Evolutionary conservation across 495 filamentous ascomycete species (phyloP).

Genomic region (Trichoderma gamsii): DNA sequence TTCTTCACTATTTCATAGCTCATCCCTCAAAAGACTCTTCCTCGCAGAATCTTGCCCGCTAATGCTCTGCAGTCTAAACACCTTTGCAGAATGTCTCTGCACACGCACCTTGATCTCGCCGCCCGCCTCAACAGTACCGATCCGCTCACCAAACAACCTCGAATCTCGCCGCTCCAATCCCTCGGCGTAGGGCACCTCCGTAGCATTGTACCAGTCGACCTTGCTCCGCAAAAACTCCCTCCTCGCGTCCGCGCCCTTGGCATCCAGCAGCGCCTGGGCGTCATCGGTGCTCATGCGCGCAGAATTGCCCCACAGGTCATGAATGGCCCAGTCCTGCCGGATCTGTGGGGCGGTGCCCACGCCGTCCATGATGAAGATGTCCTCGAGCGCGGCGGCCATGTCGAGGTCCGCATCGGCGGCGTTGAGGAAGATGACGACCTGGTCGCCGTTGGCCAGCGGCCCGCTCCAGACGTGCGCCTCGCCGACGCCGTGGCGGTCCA

Average conservation of each 20-base stretch:
- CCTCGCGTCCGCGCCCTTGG: conserved; percentile 9
- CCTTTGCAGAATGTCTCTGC: conserved; percentile 14
- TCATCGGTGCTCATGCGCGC: conserved; percentile 40
- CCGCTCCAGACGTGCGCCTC: conserved; percentile 48
- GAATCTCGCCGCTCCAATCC: not conserved
- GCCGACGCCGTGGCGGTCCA: conserved; percentile 22
- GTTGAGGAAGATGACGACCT: conserved; percentile 43
- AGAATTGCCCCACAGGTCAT: conserved; percentile 50
- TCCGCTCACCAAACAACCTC: conserved; percentile 14
- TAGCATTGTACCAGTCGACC: conserved; percentile 14
- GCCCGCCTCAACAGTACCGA: conserved; percentile 6
- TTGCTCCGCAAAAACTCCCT: not conserved
- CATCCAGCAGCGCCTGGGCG: conserved; percentile 38
- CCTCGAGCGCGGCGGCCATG: conserved; percentile 48
- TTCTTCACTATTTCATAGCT: not conserved
- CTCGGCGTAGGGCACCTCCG: conserved; percentile 11
- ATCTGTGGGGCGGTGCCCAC: conserved; percentile 34
- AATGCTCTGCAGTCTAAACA: conserved; percentile 12
- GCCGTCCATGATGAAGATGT: conserved; percentile 49
- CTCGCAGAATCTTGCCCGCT: not conserved
- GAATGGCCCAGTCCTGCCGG: conserved; percentile 43
- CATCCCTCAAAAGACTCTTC: conserved; percentile 1
- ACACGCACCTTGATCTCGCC: not conserved
- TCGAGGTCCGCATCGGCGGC: conserved; percentile 24
- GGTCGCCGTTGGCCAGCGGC: conserved; percentile 30